phyloP scores from a whole-genome alignment of 2,329 filamentous ascomycete species.

The Macrophomina phaseolina region DNA sequence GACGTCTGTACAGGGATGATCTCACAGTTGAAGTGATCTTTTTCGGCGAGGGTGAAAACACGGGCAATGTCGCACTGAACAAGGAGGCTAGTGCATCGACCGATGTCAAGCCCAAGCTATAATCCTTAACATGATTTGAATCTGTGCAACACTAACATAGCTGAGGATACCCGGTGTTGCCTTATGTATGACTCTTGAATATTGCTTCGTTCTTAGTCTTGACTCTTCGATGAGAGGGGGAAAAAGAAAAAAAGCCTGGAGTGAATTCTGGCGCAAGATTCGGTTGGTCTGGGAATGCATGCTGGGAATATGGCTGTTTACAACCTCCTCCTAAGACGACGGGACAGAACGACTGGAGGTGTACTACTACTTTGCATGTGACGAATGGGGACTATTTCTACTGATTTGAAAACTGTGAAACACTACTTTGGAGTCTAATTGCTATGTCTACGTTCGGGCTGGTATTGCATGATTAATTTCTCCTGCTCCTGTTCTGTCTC shows the following conservation, averaged over 20 bases:
- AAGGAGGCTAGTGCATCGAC: constrained; percentile 75
- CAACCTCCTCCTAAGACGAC: not conserved
- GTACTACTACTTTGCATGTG: not conserved
- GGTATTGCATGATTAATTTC: not conserved
- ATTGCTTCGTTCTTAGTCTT: not conserved
- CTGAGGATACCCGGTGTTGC: constrained; percentile 26
- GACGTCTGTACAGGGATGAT: constrained; percentile 71
- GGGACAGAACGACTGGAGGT: not conserved
- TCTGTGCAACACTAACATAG: constrained; percentile 15
- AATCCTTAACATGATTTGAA: not conserved
- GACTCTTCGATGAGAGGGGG: not conserved
- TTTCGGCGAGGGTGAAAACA: constrained; percentile 81
- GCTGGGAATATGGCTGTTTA: not conserved
- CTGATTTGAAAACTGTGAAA: not conserved
- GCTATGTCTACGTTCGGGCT: not conserved
- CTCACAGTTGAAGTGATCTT: constrained; percentile 98
- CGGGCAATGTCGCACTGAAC: constrained; percentile 81
- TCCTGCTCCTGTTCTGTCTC: not conserved
- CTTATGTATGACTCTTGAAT: not conserved
- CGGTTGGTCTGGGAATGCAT: not conserved
- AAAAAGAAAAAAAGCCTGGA: constrained; percentile 7
- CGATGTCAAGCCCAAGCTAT: constrained; percentile 26
- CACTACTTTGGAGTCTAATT: not conserved
- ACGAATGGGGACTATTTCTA: not conserved
- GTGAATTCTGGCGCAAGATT: constrained; percentile 1